These are phyloP conservation scores for Cytospora leucostoma DNA, from an alignment of 2,329 filamentous ascomycete genomes.

Conservation along the genomic window DNA sequence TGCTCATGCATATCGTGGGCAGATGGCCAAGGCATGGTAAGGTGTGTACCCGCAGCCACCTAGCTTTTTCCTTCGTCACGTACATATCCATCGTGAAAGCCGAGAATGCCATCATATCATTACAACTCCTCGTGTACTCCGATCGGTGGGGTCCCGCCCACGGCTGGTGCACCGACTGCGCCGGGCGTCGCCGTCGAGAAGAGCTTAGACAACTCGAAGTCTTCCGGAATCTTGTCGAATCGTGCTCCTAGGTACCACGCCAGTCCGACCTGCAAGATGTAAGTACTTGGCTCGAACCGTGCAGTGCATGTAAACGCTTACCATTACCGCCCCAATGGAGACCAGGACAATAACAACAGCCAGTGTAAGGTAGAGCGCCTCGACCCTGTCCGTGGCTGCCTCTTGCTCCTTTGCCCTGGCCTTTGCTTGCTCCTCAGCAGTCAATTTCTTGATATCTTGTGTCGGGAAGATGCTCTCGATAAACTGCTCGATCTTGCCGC, in stretches of 20 bases:
- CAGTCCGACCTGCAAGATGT: constrained; percentile 61
- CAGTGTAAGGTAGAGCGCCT: constrained; percentile 65
- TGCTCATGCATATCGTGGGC: neutral
- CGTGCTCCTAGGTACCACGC: constrained; percentile 82
- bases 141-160: constrained; percentile 22
- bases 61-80: constrained; percentile 21
- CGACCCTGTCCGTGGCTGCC: constrained; percentile 53
- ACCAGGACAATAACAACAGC: constrained; percentile 69
- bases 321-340: constrained; percentile 76
- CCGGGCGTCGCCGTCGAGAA: constrained; percentile 9
- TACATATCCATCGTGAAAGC: constrained; percentile 21
- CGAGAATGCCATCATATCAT: constrained; percentile 22
- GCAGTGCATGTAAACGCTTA: constrained; percentile 47
- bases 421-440: constrained; percentile 42
- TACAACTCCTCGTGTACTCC: constrained; percentile 37
- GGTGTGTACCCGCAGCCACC: constrained; percentile 11
- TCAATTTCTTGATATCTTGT: constrained; percentile 68
- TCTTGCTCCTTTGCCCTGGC: constrained; percentile 35
- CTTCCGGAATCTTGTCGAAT: constrained; percentile 69
- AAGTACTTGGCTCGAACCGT: constrained; percentile 3
- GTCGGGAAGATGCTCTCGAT: constrained; percentile 91
- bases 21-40: constrained; percentile 12
- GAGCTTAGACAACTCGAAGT: constrained; percentile 43
- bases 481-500: constrained; percentile 91
- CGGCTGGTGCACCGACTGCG: constrained; percentile 31